Conservation (phyloP, 192 early-diverging fungal species). For the Coemansia sp. region DNA sequence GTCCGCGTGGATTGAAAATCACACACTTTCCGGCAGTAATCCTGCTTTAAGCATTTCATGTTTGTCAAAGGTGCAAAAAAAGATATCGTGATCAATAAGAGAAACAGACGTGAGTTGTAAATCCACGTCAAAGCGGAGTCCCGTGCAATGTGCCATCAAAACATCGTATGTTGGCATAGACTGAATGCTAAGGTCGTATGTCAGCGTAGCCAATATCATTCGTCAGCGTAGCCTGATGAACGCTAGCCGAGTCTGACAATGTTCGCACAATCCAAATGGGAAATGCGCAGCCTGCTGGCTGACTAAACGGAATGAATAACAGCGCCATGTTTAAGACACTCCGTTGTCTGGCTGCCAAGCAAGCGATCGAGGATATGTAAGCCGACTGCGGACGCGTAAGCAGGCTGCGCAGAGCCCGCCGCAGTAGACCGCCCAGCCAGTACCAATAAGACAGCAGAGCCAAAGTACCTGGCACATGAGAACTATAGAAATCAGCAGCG, state of each 20-base stretch:
- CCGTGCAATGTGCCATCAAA: too few species aligned
- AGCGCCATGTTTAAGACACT: background rate
- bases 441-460: background rate
- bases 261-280: too few species aligned
- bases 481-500: background rate
- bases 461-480: background rate
- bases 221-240: too few species aligned
- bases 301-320: background rate
- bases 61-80: too few species aligned
- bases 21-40: too few species aligned
- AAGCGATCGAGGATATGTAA: background rate
- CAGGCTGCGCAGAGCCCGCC: background rate
- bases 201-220: background rate
- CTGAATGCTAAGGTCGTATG: background rate
- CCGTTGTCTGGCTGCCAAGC: background rate
- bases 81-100: background rate
- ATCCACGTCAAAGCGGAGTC: background rate
- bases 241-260: too few species aligned
- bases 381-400: background rate
- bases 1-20: too few species aligned
- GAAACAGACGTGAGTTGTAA: background rate
- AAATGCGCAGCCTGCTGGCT: too few species aligned
- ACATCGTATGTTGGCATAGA: background rate
- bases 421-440: background rate
- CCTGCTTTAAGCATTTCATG: too few species aligned